A percentile compares a stretch with the other conserved stretches of the same genome.
Evolutionary conservation across 2,329 filamentous ascomycete genomes (phyloP).

Genomic region (Sporothrix sp.): DNA sequence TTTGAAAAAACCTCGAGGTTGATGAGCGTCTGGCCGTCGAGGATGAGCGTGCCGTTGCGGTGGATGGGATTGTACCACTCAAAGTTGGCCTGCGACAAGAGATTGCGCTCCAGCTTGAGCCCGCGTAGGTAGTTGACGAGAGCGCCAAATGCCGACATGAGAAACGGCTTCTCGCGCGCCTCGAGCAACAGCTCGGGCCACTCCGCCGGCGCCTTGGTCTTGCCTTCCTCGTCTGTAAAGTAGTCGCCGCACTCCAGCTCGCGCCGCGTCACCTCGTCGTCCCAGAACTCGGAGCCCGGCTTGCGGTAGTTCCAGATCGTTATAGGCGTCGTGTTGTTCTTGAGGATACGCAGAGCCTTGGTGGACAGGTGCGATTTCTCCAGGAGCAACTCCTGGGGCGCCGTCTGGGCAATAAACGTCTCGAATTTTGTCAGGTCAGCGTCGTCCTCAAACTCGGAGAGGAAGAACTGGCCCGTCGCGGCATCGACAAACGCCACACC

Average conservation of each 20-base stretch:
- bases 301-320: slow-evolving; percentile 96
- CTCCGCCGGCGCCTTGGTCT: slow-evolving; percentile 37
- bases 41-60: slow-evolving; percentile 79
- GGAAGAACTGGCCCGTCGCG: slow-evolving; percentile 85
- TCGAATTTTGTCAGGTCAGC: slow-evolving; percentile 93
- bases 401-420: slow-evolving; percentile 86
- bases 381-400: slow-evolving; percentile 77
- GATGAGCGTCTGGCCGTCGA: slow-evolving; percentile 93
- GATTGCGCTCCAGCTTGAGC: slow-evolving; percentile 78
- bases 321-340: slow-evolving; percentile 86
- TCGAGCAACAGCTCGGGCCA: slow-evolving; percentile 73
- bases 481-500: slow-evolving; percentile 92
- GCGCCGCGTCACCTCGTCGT: slow-evolving; percentile 67
- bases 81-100: slow-evolving; percentile 87
- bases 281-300: slow-evolving; percentile 80
- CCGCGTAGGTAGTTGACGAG: slow-evolving; percentile 76
- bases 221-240: slow-evolving; percentile 50
- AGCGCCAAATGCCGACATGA: slow-evolving; percentile 87
- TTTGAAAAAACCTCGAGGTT: slow-evolving; percentile 98
- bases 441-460: slow-evolving; percentile 90
- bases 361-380: slow-evolving; percentile 80
- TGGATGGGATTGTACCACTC: slow-evolving; percentile 84
- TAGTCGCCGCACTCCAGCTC: slow-evolving; percentile 75
- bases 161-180: slow-evolving; percentile 64
- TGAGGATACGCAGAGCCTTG: slow-evolving; percentile 86